Evolutionary conservation across 73 alveolate genomes (phyloP).

Genomic region (Paramecium pentaurelia): DNA sequence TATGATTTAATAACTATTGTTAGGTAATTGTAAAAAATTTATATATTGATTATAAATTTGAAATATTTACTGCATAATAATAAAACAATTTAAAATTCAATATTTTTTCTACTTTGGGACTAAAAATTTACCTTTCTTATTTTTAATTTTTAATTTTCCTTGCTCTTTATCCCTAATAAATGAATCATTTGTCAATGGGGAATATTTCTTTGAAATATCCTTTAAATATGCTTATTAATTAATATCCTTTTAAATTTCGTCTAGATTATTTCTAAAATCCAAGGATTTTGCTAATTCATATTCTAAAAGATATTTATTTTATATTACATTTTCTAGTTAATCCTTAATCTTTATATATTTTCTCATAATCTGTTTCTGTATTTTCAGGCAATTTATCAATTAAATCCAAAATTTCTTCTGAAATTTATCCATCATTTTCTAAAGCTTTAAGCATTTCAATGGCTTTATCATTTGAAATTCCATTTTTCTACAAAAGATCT

Average conservation of each 20-base stretch:
- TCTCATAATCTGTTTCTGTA: neutral
- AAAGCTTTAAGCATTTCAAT: neutral
- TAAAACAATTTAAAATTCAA: neutral
- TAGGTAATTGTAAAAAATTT: neutral
- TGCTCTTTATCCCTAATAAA: neutral
- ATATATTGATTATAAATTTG: neutral
- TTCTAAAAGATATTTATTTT: neutral
- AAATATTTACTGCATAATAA: neutral
- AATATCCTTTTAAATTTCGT: neutral
- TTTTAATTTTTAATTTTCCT: neutral
- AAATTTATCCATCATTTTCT: neutral
- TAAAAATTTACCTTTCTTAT: neutral
- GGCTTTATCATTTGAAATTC: neutral
- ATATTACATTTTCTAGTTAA: conserved; percentile 14
- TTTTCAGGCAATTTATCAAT: neutral
- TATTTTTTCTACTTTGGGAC: neutral
- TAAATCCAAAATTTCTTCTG: neutral
- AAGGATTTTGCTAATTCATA: neutral
- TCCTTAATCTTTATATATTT: neutral
- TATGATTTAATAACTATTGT: neutral
- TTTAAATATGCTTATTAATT: neutral
- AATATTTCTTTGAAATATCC: neutral
- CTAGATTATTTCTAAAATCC: conserved; percentile 19
- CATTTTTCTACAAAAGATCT: neutral
- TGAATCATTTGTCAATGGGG: neutral